Conservation (phyloP, 805 yeast species). For the Saturnispora serradocipensis region DNA sequence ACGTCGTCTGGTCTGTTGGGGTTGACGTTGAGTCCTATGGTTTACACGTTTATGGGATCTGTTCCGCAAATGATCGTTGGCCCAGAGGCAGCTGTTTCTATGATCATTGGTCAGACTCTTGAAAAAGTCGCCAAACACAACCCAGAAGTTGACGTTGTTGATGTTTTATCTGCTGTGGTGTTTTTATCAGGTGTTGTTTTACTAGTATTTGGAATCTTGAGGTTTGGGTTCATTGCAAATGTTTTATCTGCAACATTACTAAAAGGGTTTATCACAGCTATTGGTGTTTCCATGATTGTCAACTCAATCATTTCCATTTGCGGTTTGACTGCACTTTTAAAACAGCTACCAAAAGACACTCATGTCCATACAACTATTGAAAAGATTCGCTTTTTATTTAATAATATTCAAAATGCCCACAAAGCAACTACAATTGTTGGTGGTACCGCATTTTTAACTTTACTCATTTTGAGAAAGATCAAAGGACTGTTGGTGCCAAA, state of each 20-base stretch:
- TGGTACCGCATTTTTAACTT: constrained; percentile 35
- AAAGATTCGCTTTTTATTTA: constrained; percentile 49
- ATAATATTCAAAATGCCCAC: constrained; percentile 42
- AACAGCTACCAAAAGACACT: constrained; percentile 33
- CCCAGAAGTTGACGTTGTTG: constrained; percentile 36
- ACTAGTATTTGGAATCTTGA: constrained; percentile 64
- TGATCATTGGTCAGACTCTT: constrained; percentile 73
- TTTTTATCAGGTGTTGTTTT: constrained; percentile 68
- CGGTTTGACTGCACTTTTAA: constrained; percentile 47
- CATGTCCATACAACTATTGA: constrained; percentile 65
- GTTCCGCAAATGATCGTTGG: constrained; percentile 89
- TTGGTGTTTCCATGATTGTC: constrained; percentile 74
- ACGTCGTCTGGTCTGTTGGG: constrained; percentile 74
- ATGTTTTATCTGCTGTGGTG: constrained; percentile 58
- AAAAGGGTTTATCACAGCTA: constrained; percentile 78
- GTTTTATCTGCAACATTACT: constrained; percentile 68
- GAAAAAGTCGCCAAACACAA: constrained; percentile 43
- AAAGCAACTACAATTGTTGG: constrained; percentile 56
- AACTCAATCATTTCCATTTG: constrained; percentile 67
- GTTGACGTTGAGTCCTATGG: constrained; percentile 66
- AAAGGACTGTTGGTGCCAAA: constrained; percentile 30
- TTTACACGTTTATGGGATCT: constrained; percentile 70
- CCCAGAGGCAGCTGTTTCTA: constrained; percentile 81
- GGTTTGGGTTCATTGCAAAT: constrained; percentile 80
- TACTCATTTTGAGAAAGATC: constrained; percentile 35